Evolutionary conservation across 2,329 filamentous ascomycete species (phyloP).

Genomic region (Blumeriella jaapii): DNA sequence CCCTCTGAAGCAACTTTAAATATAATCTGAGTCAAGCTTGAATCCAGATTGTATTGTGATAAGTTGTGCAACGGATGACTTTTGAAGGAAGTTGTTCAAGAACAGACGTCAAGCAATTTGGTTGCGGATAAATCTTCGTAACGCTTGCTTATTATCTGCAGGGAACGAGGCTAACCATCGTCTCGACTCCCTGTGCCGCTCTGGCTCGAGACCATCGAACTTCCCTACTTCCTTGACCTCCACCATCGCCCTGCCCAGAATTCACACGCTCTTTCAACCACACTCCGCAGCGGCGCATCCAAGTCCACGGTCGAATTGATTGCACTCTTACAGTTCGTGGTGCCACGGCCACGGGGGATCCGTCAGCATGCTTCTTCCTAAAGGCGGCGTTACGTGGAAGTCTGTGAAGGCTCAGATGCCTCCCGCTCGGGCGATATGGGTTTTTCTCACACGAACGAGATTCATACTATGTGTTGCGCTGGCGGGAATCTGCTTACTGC

Average conservation of each 20-base stretch:
- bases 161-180: too few relatives aligned
- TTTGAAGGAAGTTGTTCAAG: too few relatives aligned
- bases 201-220: too few relatives aligned
- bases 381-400: constrained; percentile 88
- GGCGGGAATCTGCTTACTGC: constrained; percentile 58
- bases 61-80: too few relatives aligned
- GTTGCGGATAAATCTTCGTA: too few relatives aligned
- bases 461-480: constrained; percentile 65
- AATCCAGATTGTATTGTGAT: too few relatives aligned
- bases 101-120: too few relatives aligned
- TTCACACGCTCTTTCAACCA: constrained; percentile 1
- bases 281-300: constrained; percentile 8
- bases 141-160: too few relatives aligned
- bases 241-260: not conserved
- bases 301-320: constrained; percentile 19
- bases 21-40: too few relatives aligned
- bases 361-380: constrained; percentile 72
- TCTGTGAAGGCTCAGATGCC: constrained; percentile 70
- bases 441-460: constrained; percentile 63
- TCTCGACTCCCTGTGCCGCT: too few relatives aligned
- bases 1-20: too few relatives aligned
- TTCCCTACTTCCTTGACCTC: too few relatives aligned
- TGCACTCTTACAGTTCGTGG: constrained; percentile 28
- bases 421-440: constrained; percentile 59
- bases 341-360: constrained; percentile 31